A percentile compares a stretch with the other conserved stretches of the same genome.
These are phyloP conservation scores for Rhizopus arrhizus DNA, from an alignment of 371 early-diverging fungal genomes.

Conservation along the genomic window DNA sequence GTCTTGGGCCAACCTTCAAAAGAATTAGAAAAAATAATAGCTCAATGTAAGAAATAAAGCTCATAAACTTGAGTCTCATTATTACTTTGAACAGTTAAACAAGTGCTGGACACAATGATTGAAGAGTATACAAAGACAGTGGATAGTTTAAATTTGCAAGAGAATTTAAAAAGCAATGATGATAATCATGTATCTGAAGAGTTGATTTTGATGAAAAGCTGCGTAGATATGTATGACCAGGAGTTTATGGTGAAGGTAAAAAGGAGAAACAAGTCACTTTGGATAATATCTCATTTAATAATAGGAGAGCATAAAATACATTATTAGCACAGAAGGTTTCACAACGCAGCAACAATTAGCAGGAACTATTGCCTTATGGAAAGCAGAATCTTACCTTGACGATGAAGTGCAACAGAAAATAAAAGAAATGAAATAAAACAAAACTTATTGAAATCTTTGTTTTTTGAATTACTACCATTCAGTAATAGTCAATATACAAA, in stretches of 20 bases:
- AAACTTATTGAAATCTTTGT: too few species aligned
- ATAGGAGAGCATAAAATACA: conserved; percentile 30
- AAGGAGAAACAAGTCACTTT: neutral
- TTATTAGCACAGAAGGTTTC: conserved; percentile 29
- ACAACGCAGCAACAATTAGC: conserved; percentile 35
- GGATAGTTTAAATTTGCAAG: conserved; percentile 10
- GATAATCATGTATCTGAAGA: conserved; percentile 17
- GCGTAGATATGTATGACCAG: conserved; percentile 37
- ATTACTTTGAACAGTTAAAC: conserved; percentile 12
- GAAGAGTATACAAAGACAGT: conserved; percentile 21
- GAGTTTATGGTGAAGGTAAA: conserved; percentile 37
- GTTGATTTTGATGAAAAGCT: conserved; percentile 14
- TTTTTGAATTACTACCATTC: too few species aligned
- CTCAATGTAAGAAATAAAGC: conserved; percentile 16
- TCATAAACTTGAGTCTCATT: neutral
- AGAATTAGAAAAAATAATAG: conserved; percentile 12
- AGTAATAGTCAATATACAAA: too few species aligned
- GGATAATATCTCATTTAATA: neutral
- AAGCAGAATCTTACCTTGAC: conserved; percentile 36
- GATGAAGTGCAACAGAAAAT: conserved; percentile 24
- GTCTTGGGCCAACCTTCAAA: conserved; percentile 18
- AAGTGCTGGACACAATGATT: conserved; percentile 24
- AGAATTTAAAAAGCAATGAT: conserved; percentile 6
- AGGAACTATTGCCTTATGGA: conserved; percentile 36
- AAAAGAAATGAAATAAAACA: conserved; percentile 9